These are phyloP conservation scores for Penicillium fuscoglaucum DNA, from an alignment of 2,329 filamentous ascomycete species.

Conservation along the genomic window DNA sequence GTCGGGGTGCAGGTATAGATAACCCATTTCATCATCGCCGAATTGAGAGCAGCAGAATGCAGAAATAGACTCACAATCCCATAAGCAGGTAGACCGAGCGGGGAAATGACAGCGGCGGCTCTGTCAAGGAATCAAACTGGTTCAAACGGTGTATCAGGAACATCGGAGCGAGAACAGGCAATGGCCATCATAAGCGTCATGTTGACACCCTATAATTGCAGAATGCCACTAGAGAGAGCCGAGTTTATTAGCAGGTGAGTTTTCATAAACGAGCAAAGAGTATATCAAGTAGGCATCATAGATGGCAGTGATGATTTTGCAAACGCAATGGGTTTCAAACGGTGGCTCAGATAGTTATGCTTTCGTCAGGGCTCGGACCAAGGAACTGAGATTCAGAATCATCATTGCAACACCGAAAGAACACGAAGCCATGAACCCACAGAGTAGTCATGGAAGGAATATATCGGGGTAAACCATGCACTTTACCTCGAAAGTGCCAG, in stretches of 20 bases:
- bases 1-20: neutral
- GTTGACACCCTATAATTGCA: neutral
- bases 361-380: neutral
- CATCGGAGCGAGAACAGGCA: neutral
- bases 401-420: neutral
- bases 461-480: neutral
- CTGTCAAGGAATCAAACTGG: neutral
- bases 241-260: neutral
- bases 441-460: neutral
- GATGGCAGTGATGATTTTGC: neutral
- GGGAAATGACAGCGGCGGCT: neutral
- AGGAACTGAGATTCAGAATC: neutral
- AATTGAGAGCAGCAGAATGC: neutral
- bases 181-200: neutral
- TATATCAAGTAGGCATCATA: neutral
- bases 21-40: neutral
- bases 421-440: neutral
- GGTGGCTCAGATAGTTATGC: neutral
- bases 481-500: neutral
- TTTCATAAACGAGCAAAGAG: neutral
- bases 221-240: neutral
- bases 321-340: neutral
- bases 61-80: neutral
- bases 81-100: no score
- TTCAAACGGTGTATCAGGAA: neutral